Percentiles rank a stretch among this genome's conserved stretches.
Conservation (phyloP, 768 basidiomycete species). For the Fistulinella prunicolor region DNA sequence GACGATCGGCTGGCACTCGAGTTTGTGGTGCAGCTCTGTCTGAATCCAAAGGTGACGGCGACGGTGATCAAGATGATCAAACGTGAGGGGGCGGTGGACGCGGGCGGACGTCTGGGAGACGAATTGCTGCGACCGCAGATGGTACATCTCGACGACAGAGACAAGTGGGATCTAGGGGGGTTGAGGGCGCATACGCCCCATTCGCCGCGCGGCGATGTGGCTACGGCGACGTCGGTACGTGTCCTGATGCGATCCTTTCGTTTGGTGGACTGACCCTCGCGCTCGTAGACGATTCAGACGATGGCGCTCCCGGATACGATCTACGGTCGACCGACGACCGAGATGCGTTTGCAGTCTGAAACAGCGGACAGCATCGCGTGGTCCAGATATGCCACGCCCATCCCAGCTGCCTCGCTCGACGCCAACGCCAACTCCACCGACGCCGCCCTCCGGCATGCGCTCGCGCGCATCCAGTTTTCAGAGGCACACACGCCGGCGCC, state of each 20-base stretch:
- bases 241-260: background rate
- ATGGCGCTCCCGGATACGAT: conserved; percentile 66
- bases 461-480: conserved; percentile 63
- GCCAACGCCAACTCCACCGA: no score
- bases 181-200: background rate
- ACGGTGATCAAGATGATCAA: conserved; percentile 70
- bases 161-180: background rate
- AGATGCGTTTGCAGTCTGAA: conserved; percentile 70
- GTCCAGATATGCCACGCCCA: conserved; percentile 53
- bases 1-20: conserved; percentile 88
- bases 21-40: conserved; percentile 81
- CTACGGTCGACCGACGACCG: conserved; percentile 62
- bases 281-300: conserved; percentile 10
- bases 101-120: conserved; percentile 15
- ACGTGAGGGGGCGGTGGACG: conserved; percentile 33
- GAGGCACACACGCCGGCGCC: conserved; percentile 53
- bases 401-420: no score
- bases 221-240: conserved; percentile 14
- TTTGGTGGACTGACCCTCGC: background rate
- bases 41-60: conserved; percentile 62
- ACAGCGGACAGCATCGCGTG: conserved; percentile 82
- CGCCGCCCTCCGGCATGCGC: conserved; percentile 30
- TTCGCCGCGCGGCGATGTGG: no score
- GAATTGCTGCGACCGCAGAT: conserved; percentile 11
- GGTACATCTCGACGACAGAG: conserved; percentile 22